Base-by-base conservation (phyloP, 164 flowering plant genomes). In the Stephania japonica region DNA sequence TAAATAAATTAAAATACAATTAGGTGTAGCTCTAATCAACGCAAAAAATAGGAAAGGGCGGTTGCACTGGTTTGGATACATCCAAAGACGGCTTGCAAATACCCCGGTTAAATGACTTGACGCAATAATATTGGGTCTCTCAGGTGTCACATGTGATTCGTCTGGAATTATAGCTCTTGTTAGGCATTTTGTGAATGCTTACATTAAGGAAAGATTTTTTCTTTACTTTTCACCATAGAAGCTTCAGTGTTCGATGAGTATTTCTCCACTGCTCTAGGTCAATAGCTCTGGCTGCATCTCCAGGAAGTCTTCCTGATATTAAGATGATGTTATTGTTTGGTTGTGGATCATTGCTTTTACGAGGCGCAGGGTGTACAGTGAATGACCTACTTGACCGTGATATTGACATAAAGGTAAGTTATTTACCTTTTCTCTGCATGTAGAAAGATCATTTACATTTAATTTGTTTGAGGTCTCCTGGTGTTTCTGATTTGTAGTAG, bases 331-430 rank as follows among this genome's bases (percentile, higher is more conserved):
- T 83, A 41, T 77, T 96, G 21, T 96, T 93, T 86, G 97, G 97
- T 66, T 88, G 88, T 75, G 99, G 97, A 71, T 88, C 99, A 71
- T 81, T 96, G 80, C 91, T 96, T 70, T 77, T 96, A 74, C 85
- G 98, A 71, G 98, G 99, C 69, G 99, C 98, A 77, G 99, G 98
- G 27, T 93, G 99, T 78, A 96, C 99, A n/a, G 74, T 93, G 12
- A 96, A 96, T 79, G 99, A 96, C 74, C 91, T 93, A 61, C 86
- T 96, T 71, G 99, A 96, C 72, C 84, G 86, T 43, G 97, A 96
- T 81, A 93, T 96, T 69, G 98, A 96, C 81, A 78, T 78, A 41
- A 88, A 81, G 93, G 98, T 90, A 81, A 91, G 98, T 89, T 61
- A 66, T 13, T 50, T 67, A n/a, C 65, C 19, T 18, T 49, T 49